Evolutionary conservation across 2,329 filamentous ascomycete genomes (phyloP), one percentile per base, ranked within the genome.

Genomic region (Tympanopsis confertula): DNA sequence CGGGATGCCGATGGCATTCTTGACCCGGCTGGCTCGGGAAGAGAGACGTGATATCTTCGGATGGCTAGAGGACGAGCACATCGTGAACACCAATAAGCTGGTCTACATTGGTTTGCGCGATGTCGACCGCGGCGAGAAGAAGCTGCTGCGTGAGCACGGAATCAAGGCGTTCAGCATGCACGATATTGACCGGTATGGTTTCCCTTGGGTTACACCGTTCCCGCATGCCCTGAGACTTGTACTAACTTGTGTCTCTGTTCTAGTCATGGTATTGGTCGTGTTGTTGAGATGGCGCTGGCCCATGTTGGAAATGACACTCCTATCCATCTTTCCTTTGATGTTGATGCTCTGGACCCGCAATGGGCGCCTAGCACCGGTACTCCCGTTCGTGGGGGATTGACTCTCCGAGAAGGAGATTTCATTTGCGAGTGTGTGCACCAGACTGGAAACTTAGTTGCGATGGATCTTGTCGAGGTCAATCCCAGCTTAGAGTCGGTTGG

Each of bases 151-250:
- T 41, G 86, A 96, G 47, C 69, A 96, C 53, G 81, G 82, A 30
- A 91, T 98, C 67, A 89, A 86, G 68, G 89, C 89, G 3, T 98
- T 96, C 54, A 89, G 82, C 64, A 98, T 98, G 91, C 91, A 94
- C 56, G 91, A 98, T 56, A 83, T 98, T 58, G 91, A 98, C 61
- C 73, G 76, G 82, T 33, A 33, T 13, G 12, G 10, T 33, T 33
- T 33, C 7, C 30, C 30, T n/a, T n/a, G n/a, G n/a, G n/a, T n/a
- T n/a, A n/a, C n/a, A n/a, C n/a, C n/a, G n/a, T n/a, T n/a, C 30
- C 15, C 15, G 10, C 15, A 7, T 33, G 12, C 17, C 17, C 7
- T 33, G 30, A 18, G 10, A 7, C 7, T 33, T 10, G 7, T 33
- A 18, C 7, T 7, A 7, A 33, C 10, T 7, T 10, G 15, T 33